Percentiles rank a stretch among this genome's conserved stretches.
Evolutionary conservation across 2,329 filamentous ascomycete genomes (phyloP).

Genomic region (Cadophora malorum): DNA sequence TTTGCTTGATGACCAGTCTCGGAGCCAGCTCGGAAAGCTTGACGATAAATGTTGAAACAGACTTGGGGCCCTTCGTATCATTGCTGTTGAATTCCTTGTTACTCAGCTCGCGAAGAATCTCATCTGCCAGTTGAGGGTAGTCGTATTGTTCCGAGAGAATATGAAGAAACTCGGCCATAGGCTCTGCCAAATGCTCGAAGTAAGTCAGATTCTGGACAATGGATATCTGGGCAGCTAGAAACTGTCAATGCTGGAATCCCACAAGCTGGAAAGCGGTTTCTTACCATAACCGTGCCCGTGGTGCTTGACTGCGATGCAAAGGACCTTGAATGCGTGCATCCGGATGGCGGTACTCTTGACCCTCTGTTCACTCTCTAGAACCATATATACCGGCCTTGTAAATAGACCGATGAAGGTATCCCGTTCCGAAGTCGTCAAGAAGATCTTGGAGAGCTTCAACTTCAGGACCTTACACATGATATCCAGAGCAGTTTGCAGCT

Average conservation of each 20-base stretch:
- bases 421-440: slow-evolving; percentile 93
- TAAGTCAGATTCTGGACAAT: slow-evolving; percentile 98
- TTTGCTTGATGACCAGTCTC: slow-evolving; percentile 93
- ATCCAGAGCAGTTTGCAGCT: slow-evolving; percentile 88
- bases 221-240: slow-evolving; percentile 89
- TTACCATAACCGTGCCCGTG: slow-evolving; percentile 95
- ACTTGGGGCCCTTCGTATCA: slow-evolving; percentile 94
- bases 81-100: slow-evolving; percentile 99
- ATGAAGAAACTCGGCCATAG: slow-evolving; percentile 97
- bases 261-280: slow-evolving; percentile 40
- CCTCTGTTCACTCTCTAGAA: slow-evolving; percentile 91
- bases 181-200: slow-evolving; percentile 97
- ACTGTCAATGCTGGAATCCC: slow-evolving; percentile 40
- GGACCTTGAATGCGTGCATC: slow-evolving; percentile 96
- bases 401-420: slow-evolving; percentile 94
- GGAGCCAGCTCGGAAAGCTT: slow-evolving; percentile 93
- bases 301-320: slow-evolving; percentile 96
- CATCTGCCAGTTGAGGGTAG: slow-evolving; percentile 92
- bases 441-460: slow-evolving; percentile 89
- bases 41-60: slow-evolving; percentile 90
- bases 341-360: slow-evolving; percentile 88
- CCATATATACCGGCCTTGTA: slow-evolving; percentile 89
- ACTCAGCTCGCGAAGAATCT: slow-evolving; percentile 90
- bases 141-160: slow-evolving; percentile 98
- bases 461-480: slow-evolving; percentile 96